Percentiles rank a stretch among this genome's conserved stretches.
phyloP scores from a whole-genome alignment of 768 basidiomycete genomes.

The Glaciozyma martinii region DNA sequence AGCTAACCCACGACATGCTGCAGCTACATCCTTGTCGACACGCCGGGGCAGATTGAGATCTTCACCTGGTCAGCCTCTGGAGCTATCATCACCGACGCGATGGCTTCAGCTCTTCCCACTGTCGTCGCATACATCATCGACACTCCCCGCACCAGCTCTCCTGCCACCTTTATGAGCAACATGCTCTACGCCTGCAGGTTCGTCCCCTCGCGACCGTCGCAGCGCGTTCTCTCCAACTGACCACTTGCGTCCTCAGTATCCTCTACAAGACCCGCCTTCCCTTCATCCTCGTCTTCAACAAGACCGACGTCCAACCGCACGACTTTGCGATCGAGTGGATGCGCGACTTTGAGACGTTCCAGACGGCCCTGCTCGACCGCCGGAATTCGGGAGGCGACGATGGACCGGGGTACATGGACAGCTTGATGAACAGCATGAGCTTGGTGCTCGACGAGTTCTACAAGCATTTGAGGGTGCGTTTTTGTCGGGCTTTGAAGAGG shows the following conservation, averaged over 20 bases:
- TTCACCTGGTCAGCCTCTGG: conserved; percentile 99
- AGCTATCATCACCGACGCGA: conserved; percentile 93
- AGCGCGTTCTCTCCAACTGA: not conserved
- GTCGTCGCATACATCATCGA: conserved; percentile 96
- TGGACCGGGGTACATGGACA: conserved; percentile 95
- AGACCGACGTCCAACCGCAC: conserved; percentile 85
- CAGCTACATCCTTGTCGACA: conserved; percentile 91
- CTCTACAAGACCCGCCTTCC: conserved; percentile 96
- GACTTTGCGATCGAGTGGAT: conserved; percentile 95
- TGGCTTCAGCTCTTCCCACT: conserved; percentile 85
- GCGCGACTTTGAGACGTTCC: conserved; percentile 93
- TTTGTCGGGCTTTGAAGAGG: not conserved
- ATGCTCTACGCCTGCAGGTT: conserved; percentile 99
- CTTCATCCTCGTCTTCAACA: conserved; percentile 97
- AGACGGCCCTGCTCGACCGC: conserved; percentile 58
- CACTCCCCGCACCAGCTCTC: conserved; percentile 85
- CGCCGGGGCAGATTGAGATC: conserved; percentile 98
- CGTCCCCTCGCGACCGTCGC: conserved; percentile 32
- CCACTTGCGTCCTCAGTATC: conserved; percentile 50
- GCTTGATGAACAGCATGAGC: conserved; percentile 98
- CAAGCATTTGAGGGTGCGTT: conserved; percentile 74
- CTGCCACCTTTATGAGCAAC: conserved; percentile 98
- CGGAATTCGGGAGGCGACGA: conserved; percentile 51
- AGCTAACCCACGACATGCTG: not conserved
- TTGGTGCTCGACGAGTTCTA: conserved; percentile 97